These are phyloP conservation scores for Pyricularia pennisetigena DNA, from an alignment of 2,329 filamentous ascomycete species.

Conservation along the genomic window DNA sequence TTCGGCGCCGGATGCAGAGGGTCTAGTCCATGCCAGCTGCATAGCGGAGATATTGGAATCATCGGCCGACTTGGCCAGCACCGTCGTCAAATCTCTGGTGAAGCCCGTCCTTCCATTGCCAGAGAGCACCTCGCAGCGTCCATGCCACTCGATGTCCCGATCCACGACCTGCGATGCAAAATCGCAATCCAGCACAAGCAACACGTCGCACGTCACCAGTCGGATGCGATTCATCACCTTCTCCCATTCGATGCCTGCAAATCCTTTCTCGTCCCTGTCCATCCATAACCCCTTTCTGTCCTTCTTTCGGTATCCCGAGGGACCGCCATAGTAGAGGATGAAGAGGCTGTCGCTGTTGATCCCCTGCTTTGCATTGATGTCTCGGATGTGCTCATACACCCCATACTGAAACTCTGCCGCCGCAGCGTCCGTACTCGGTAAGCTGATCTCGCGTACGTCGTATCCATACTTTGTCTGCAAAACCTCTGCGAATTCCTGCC, in stretches of 20 bases:
- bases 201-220: slow-evolving; percentile 2
- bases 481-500: background rate
- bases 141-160: background rate
- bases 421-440: slow-evolving; percentile 1
- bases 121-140: slow-evolving; percentile 3
- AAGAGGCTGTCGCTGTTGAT: background rate
- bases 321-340: slow-evolving; percentile 1
- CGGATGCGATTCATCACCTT: background rate
- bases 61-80: background rate
- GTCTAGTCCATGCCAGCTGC: background rate
- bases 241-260: background rate
- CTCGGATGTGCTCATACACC: slow-evolving; percentile 1
- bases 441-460: slow-evolving; percentile 1
- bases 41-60: background rate
- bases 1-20: background rate
- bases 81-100: background rate
- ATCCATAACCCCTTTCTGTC: slow-evolving; percentile 3
- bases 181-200: slow-evolving; percentile 3
- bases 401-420: background rate
- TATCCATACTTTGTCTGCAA: background rate
- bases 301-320: background rate
- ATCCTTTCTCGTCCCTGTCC: background rate
- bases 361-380: background rate
- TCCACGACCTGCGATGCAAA: slow-evolving; percentile 2
- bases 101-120: background rate